Conservation (phyloP, 345 rosid species). For the Citrus australasica region DNA sequence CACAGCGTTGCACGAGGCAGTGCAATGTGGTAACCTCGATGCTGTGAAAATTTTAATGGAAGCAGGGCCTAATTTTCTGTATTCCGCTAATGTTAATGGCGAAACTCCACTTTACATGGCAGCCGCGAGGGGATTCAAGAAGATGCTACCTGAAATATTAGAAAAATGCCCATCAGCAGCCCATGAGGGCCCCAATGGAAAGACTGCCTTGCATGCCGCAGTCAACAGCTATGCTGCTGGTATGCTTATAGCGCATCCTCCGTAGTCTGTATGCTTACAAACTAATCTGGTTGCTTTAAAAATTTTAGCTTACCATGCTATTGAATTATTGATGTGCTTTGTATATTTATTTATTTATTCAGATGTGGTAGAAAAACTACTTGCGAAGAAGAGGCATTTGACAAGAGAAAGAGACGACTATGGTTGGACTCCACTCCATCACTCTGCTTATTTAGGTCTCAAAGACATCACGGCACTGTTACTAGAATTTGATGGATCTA, state of each 20-base stretch:
- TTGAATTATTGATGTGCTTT: too few relatives aligned
- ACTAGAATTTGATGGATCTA: not conserved
- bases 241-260: too few relatives aligned
- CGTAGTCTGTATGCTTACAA: too few relatives aligned
- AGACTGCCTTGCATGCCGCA: not conserved
- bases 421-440: too few relatives aligned
- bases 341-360: too few relatives aligned
- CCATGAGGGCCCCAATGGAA: not conserved
- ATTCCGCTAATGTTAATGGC: not conserved
- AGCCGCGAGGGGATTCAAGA: not conserved
- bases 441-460: too few relatives aligned
- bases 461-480: too few relatives aligned
- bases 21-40: not conserved
- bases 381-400: not conserved
- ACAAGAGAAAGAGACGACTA: too few relatives aligned
- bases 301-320: too few relatives aligned
- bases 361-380: not conserved
- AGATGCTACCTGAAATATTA: not conserved
- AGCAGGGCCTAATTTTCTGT: not conserved
- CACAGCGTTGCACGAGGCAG: not conserved
- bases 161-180: not conserved
- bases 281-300: not conserved
- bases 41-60: not conserved
- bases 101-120: conserved; percentile 2
- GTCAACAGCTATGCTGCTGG: not conserved